Evolutionary conservation across 148 eudicot species (phyloP).

Genomic region (Camellia sinensis): DNA sequence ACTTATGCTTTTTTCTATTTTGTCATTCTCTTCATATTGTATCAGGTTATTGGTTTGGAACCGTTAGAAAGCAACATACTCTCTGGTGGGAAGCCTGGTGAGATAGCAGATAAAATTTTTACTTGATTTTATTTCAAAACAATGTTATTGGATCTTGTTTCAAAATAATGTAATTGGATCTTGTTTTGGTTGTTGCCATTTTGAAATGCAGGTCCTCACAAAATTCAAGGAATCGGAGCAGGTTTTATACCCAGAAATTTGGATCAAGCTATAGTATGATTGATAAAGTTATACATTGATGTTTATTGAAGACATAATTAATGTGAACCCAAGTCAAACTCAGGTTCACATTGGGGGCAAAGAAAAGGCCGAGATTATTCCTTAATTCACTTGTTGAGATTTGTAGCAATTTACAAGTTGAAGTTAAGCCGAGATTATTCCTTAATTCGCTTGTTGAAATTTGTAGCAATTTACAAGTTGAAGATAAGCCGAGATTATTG

Average conservation of each 20-base stretch:
- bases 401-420: no score
- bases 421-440: no score
- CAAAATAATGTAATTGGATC: background rate
- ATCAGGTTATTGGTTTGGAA: constrained; percentile 85
- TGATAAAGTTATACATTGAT: no score
- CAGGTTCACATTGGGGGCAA: no score
- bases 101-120: constrained; percentile 19
- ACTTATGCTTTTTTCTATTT: background rate
- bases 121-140: background rate
- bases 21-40: background rate
- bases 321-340: no score
- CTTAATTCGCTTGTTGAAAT: no score
- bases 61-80: constrained; percentile 95
- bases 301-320: no score
- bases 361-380: no score
- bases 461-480: no score
- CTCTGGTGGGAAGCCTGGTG: constrained; percentile 98
- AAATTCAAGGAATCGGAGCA: constrained; percentile 99
- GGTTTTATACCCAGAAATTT: constrained; percentile 92
- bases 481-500: no score
- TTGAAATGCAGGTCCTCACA: constrained; percentile 86
- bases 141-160: background rate
- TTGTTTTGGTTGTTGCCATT: constrained; percentile 24
- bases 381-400: no score
- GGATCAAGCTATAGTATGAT: constrained; percentile 61